These are phyloP conservation scores for Penicillium sp. DNA, from an alignment of 2,329 filamentous ascomycete genomes.

Conservation along the genomic window DNA sequence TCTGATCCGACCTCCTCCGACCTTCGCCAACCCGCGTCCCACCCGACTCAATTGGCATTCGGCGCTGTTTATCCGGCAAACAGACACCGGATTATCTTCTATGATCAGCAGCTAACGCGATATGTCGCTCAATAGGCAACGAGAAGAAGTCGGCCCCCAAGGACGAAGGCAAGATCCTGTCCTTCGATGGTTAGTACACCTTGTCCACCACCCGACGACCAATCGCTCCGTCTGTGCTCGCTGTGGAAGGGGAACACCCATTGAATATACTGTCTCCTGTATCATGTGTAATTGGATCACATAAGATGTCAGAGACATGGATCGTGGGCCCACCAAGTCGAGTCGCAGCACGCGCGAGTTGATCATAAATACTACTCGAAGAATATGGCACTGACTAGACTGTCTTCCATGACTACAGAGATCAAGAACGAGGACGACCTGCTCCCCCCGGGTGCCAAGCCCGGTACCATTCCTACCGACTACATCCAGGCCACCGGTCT, in stretches of 20 bases:
- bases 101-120: conserved; percentile 24
- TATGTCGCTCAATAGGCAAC: conserved; percentile 27
- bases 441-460: conserved; percentile 73
- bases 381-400: conserved; percentile 24
- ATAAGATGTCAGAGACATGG: conserved; percentile 9
- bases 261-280: not conserved
- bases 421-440: conserved; percentile 82
- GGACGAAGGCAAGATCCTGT: conserved; percentile 44
- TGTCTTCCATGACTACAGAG: conserved; percentile 55
- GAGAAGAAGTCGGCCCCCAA: conserved; percentile 43
- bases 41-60: conserved; percentile 23
- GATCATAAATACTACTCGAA: not conserved
- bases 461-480: conserved; percentile 87
- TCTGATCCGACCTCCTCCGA: conserved; percentile 26
- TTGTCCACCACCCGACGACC: conserved; percentile 8
- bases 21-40: conserved; percentile 16
- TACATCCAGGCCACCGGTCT: conserved; percentile 94
- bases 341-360: conserved; percentile 3
- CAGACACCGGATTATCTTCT: not conserved
- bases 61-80: conserved; percentile 1
- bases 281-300: conserved; percentile 9
- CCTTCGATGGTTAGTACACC: conserved; percentile 44
- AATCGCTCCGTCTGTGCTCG: conserved; percentile 14
- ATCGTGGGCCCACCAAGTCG: conserved; percentile 11
- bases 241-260: not conserved